Evolutionary conservation across 495 filamentous ascomycete species (phyloP).

Genomic region (Xylaria scruposa): DNA sequence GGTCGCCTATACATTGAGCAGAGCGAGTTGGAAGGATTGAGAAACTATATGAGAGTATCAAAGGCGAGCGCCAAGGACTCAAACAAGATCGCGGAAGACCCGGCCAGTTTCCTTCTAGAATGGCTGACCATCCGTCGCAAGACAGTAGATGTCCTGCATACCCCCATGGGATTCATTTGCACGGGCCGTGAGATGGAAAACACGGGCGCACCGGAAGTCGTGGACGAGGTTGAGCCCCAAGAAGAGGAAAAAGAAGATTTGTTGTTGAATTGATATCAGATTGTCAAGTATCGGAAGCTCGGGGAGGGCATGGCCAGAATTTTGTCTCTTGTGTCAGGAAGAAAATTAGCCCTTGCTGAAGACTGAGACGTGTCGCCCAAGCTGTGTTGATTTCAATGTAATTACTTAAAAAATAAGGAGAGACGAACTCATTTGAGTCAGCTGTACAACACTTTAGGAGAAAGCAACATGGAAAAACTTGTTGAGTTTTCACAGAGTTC

Average conservation of each 20-base stretch:
- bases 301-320: not conserved
- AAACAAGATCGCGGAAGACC: conserved; percentile 11
- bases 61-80: not conserved
- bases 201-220: not conserved
- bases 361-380: not conserved
- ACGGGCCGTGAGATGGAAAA: conserved; percentile 40
- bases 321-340: not conserved
- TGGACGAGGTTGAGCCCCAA: not conserved
- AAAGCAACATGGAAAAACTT: not conserved
- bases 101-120: conserved; percentile 38
- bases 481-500: not conserved
- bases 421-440: not conserved
- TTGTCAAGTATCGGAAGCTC: not conserved
- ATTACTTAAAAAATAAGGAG: not conserved
- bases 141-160: conserved; percentile 59
- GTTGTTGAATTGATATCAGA: not conserved
- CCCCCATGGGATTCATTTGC: conserved; percentile 63
- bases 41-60: conserved; percentile 9
- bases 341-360: not conserved
- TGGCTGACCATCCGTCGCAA: conserved; percentile 59
- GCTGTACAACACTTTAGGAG: not conserved
- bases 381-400: not conserved
- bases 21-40: conserved; percentile 39
- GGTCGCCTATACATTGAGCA: conserved; percentile 63
- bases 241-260: not conserved